A percentile compares a stretch with the other conserved stretches of the same genome.
These are phyloP conservation scores for Sporothrix euskadiensis DNA, from an alignment of 2,329 filamentous ascomycete genomes.

Conservation along the genomic window DNA sequence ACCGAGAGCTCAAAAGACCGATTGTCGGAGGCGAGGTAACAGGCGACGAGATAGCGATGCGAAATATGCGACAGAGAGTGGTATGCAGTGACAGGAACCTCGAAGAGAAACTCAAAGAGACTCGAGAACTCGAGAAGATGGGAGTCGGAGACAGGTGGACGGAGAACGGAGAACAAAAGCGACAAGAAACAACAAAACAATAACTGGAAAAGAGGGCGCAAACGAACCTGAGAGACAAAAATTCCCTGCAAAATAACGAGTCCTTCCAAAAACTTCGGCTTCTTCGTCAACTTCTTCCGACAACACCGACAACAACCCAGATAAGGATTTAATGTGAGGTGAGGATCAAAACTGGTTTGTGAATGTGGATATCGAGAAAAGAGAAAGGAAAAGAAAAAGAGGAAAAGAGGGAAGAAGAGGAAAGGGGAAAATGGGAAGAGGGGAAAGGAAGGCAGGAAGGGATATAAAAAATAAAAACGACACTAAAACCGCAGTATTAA, in stretches of 20 bases:
- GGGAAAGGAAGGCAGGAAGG: conserved; percentile 26
- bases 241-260: conserved; percentile 17
- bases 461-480: conserved; percentile 26
- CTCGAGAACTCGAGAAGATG: neutral
- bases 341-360: conserved; percentile 27
- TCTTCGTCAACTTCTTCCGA: conserved; percentile 35
- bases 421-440: conserved; percentile 18
- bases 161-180: conserved; percentile 2
- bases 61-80: neutral
- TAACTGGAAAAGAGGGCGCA: neutral
- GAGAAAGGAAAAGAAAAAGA: conserved; percentile 31
- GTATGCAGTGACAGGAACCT: neutral
- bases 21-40: neutral
- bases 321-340: conserved; percentile 27
- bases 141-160: neutral
- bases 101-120: neutral
- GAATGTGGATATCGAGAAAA: conserved; percentile 31
- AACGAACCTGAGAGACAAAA: conserved; percentile 25
- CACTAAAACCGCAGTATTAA: conserved; percentile 18
- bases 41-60: neutral
- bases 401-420: conserved; percentile 30
- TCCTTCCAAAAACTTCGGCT: conserved; percentile 31
- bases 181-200: neutral
- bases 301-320: conserved; percentile 35
- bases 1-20: neutral